Percentiles rank a stretch among this genome's conserved stretches.
These are phyloP conservation scores for Houttuynia cordata DNA, from an alignment of 164 flowering plant species.

Conservation along the genomic window DNA sequence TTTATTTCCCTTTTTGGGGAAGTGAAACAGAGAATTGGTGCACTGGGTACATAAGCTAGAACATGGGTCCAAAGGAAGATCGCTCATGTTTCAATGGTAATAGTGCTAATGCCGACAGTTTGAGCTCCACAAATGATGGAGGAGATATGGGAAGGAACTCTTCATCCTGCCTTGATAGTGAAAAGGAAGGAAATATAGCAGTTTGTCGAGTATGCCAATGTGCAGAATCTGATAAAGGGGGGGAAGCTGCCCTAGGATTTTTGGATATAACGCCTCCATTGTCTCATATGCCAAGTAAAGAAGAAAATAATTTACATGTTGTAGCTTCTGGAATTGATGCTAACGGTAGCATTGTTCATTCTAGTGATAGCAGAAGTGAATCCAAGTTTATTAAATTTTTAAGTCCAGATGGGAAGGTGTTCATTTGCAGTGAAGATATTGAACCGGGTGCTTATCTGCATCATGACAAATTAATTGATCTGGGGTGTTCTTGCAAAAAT, in stretches of 20 bases:
- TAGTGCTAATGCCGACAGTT: slow-evolving; percentile 13
- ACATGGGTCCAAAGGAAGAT: slow-evolving; percentile 18
- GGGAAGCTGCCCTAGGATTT: slow-evolving; percentile 68
- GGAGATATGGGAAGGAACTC: slow-evolving; percentile 17
- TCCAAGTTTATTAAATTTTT: slow-evolving; percentile 47
- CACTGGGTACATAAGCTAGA: background rate
- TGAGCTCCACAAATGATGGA: slow-evolving; percentile 11
- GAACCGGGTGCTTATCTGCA: slow-evolving; percentile 46
- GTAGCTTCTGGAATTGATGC: slow-evolving; percentile 12
- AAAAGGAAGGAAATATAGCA: slow-evolving; percentile 34
- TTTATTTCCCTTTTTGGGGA: too few relatives aligned
- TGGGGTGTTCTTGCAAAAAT: slow-evolving; percentile 88
- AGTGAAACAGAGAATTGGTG: background rate
- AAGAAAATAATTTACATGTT: slow-evolving; percentile 15
- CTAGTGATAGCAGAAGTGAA: slow-evolving; percentile 15
- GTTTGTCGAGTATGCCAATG: slow-evolving; percentile 93
- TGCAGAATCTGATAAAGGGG: slow-evolving; percentile 75
- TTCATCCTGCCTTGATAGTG: slow-evolving; percentile 28
- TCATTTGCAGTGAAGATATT: slow-evolving; percentile 60
- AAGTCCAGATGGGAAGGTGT: slow-evolving; percentile 79
- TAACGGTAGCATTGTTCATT: slow-evolving; percentile 4
- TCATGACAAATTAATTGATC: slow-evolving; percentile 48
- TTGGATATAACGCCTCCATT: slow-evolving; percentile 50
- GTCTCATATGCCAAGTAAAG: slow-evolving; percentile 8
- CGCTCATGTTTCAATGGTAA: slow-evolving; percentile 2